Conservation (phyloP, 169 alveolate genomes). For the Plasmodium malariae region DNA sequence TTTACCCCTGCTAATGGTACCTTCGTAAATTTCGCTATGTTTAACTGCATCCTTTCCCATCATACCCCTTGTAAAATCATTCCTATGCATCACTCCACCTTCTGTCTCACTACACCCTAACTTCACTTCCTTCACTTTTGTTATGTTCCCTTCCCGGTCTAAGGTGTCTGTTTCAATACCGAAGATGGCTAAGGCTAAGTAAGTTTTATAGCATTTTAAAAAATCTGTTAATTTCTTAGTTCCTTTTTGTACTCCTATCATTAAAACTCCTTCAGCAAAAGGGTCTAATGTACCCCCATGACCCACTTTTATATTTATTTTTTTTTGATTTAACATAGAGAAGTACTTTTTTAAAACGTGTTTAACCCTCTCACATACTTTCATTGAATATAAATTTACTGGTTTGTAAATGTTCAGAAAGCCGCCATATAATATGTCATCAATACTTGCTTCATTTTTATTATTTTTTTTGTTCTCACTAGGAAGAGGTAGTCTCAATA, state of each 20-base stretch:
- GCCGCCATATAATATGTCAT: constrained; percentile 71
- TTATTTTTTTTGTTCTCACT: neutral
- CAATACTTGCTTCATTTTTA: constrained; percentile 31
- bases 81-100: neutral
- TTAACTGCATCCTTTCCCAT: neutral
- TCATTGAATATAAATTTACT: constrained; percentile 41
- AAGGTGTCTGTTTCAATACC: constrained; percentile 86
- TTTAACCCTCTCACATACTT: constrained; percentile 47
- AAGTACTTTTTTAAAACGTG: constrained; percentile 16
- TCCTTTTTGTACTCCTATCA: constrained; percentile 83
- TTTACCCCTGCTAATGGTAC: neutral
- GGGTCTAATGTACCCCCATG: constrained; percentile 88
- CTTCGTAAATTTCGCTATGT: neutral
- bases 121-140: constrained; percentile 37
- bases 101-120: neutral
- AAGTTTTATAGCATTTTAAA: constrained; percentile 82
- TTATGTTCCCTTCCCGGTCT: constrained; percentile 61
- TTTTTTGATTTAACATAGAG: neutral
- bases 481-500: neutral
- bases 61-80: neutral
- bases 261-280: constrained; percentile 84
- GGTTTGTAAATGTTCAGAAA: constrained; percentile 65
- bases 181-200: constrained; percentile 78
- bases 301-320: constrained; percentile 81
- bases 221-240: constrained; percentile 78